Conservation (phyloP, 1,139 yeast species). For the Saccharomyces hybrid region DNA sequence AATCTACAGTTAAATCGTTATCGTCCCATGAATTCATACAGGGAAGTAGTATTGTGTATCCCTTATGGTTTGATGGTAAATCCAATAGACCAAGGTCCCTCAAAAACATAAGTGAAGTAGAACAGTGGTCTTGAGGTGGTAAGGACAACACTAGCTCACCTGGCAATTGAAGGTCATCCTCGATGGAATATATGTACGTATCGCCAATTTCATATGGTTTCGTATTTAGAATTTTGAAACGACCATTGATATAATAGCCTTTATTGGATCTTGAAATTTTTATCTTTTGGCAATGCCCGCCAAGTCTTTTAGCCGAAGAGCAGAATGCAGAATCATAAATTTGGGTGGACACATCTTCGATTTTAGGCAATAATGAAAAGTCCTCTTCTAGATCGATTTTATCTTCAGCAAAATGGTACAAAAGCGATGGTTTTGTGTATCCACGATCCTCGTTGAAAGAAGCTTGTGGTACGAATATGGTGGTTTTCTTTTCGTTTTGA, state of each 20-base stretch:
- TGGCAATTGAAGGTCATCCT: slow-evolving; percentile 52
- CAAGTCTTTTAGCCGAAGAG: slow-evolving; percentile 35
- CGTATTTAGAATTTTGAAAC: slow-evolving; percentile 39
- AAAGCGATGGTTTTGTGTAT: slow-evolving; percentile 34
- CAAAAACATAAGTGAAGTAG: slow-evolving; percentile 45
- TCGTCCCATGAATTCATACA: slow-evolving; percentile 68
- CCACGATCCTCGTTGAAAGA: slow-evolving; percentile 34
- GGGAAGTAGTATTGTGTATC: slow-evolving; percentile 76
- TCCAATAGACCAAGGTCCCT: slow-evolving; percentile 43
- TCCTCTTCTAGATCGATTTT: slow-evolving; percentile 31
- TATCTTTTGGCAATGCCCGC: slow-evolving; percentile 42
- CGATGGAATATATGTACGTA: slow-evolving; percentile 56
- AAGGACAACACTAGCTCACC: slow-evolving; percentile 45
- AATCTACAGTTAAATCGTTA: slow-evolving; percentile 54
- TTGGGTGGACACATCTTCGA: slow-evolving; percentile 16
- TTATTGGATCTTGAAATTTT: slow-evolving; percentile 37
- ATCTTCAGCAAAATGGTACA: slow-evolving; percentile 64
- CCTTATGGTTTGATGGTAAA: slow-evolving; percentile 41
- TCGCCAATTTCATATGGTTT: slow-evolving; percentile 44
- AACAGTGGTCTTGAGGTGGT: slow-evolving; percentile 47
- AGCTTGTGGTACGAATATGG: slow-evolving; percentile 44
- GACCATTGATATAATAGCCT: slow-evolving; percentile 41
- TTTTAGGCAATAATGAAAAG: slow-evolving; percentile 21
- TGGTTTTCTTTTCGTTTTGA: slow-evolving; percentile 56
- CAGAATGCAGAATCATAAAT: slow-evolving; percentile 43